Conservation (phyloP, 805 yeast genomes). For the Pichia deserticola region DNA sequence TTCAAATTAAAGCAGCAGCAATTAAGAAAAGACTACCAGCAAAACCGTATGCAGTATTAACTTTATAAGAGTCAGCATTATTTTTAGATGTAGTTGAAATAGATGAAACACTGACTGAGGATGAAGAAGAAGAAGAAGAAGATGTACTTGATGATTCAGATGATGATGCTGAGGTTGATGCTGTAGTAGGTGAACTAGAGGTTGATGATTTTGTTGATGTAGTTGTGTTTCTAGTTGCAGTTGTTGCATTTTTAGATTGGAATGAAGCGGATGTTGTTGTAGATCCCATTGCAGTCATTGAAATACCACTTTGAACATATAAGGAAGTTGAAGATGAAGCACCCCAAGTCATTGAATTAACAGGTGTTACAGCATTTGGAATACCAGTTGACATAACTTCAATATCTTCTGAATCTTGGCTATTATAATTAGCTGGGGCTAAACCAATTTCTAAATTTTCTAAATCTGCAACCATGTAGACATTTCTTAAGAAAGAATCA, state of each 20-base stretch:
- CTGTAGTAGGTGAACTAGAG: neutral
- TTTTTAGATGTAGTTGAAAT: too few species aligned
- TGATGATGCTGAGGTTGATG: neutral
- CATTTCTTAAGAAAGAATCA: slow-evolving; percentile 44
- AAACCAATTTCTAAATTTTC: slow-evolving; percentile 37
- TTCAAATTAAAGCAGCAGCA: slow-evolving; percentile 2
- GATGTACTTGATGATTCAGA: neutral
- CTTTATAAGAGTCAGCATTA: neutral
- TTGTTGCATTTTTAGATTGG: neutral
- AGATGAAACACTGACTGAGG: neutral
- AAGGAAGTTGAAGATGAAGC: slow-evolving; percentile 2
- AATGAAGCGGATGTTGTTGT: neutral
- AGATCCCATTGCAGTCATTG: slow-evolving; percentile 5
- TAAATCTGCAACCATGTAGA: slow-evolving; percentile 50
- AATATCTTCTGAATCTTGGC: slow-evolving; percentile 30
- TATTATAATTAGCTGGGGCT: slow-evolving; percentile 28
- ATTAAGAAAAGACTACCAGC: slow-evolving; percentile 41
- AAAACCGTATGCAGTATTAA: slow-evolving; percentile 45
- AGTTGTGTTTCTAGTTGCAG: neutral
- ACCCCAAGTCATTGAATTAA: slow-evolving; percentile 35
- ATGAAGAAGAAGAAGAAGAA: neutral
- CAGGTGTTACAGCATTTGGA: slow-evolving; percentile 44
- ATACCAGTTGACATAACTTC: slow-evolving; percentile 33
- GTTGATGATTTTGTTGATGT: too few species aligned
- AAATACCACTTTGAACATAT: neutral